Conservation (phyloP, 192 early-diverging fungal genomes). For the Umbelopsis sp. region DNA sequence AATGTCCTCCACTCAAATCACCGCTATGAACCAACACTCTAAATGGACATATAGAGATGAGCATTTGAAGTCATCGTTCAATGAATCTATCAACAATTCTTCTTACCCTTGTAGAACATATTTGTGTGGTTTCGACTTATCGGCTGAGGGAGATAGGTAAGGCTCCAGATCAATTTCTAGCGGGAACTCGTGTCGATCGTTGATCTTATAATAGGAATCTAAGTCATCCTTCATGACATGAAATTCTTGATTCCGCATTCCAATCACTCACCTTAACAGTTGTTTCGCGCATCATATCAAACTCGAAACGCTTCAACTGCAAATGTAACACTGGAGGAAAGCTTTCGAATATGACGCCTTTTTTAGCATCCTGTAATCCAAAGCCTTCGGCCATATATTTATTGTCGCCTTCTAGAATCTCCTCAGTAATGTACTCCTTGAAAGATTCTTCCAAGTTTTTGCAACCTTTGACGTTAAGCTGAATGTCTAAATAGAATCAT, state of each 20-base stretch:
- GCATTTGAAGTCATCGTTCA: background rate
- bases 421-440: slow-evolving; percentile 84
- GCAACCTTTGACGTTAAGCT: slow-evolving; percentile 96
- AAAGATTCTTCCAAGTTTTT: slow-evolving; percentile 88
- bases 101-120: slow-evolving; percentile 87
- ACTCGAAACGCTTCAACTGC: slow-evolving; percentile 98
- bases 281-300: slow-evolving; percentile 85
- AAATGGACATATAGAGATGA: background rate
- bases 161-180: slow-evolving; percentile 80
- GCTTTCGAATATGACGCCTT: slow-evolving; percentile 92
- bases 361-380: slow-evolving; percentile 94
- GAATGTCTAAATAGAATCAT: slow-evolving; percentile 70
- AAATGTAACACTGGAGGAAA: slow-evolving; percentile 95
- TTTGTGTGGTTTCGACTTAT: slow-evolving; percentile 62
- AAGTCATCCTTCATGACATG: background rate
- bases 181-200: slow-evolving; percentile 97
- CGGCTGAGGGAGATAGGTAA: slow-evolving; percentile 72
- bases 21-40: slow-evolving; percentile 96
- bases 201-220: slow-evolving; percentile 58
- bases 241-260: background rate
- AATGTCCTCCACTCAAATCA: slow-evolving; percentile 91
- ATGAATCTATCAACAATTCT: background rate
- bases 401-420: slow-evolving; percentile 96
- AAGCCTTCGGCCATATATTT: slow-evolving; percentile 93
- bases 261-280: slow-evolving; percentile 77